These are phyloP conservation scores for Chlamydomonas sp. DNA, from an alignment of 139 green algal genomes.

Conservation along the genomic window DNA sequence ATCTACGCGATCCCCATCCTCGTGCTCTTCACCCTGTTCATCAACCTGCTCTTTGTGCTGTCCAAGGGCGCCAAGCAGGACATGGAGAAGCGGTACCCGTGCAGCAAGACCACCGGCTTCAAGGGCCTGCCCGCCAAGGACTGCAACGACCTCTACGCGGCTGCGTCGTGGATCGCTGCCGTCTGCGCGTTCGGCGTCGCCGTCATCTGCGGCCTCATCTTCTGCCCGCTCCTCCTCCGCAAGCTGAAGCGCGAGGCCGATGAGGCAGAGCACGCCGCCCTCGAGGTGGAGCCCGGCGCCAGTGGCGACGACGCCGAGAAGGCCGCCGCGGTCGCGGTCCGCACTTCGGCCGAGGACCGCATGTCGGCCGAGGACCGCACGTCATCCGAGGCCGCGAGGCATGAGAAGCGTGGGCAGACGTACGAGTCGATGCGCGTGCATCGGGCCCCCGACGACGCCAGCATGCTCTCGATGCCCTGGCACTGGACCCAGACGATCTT, in stretches of 20 bases:
- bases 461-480: not conserved
- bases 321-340: too few species aligned
- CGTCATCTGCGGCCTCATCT: not conserved
- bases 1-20: constrained; percentile 36
- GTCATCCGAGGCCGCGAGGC: not conserved
- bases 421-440: not conserved
- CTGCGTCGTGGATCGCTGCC: constrained; percentile 15
- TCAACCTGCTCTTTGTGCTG: constrained; percentile 37
- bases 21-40: constrained; percentile 32
- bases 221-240: not conserved
- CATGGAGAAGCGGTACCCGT: constrained; percentile 5
- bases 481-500: not conserved
- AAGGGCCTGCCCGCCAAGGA: constrained; percentile 6
- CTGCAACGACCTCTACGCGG: constrained; percentile 11
- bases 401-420: not conserved
- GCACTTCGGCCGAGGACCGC: not conserved
- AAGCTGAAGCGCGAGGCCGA: not conserved
- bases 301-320: not conserved
- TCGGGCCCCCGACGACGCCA: not conserved
- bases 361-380: not conserved
- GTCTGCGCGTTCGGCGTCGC: not conserved
- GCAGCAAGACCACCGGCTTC: not conserved
- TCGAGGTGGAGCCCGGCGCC: not conserved
- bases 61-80: constrained; percentile 15
- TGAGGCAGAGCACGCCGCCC: not conserved